A percentile compares a stretch with the other conserved stretches of the same genome.
Evolutionary conservation across 257 asterid species (phyloP).

Genomic region (Salvia miltiorrhiza): DNA sequence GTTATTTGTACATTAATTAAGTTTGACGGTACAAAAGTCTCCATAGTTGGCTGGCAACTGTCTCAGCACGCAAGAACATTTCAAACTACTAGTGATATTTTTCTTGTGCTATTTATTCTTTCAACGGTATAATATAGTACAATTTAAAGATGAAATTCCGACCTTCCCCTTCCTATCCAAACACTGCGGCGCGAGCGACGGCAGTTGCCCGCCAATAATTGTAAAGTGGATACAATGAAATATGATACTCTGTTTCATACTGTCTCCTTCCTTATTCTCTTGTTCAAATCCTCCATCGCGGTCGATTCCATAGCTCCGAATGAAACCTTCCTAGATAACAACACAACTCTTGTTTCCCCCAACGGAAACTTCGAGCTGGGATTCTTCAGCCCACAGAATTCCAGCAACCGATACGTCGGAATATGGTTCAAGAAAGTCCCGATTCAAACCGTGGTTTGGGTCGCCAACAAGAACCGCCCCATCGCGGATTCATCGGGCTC

Average conservation of each 20-base stretch:
- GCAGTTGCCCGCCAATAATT: neutral
- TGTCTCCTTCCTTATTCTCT: neutral
- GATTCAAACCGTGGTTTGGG: conserved; percentile 63
- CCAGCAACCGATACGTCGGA: conserved; percentile 49
- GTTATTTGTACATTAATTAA: too few species aligned
- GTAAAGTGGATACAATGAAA: conserved; percentile 5
- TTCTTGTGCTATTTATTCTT: neutral
- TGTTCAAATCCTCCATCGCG: neutral
- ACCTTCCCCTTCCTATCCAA: neutral
- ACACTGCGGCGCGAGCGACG: neutral
- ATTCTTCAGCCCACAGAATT: conserved; percentile 42
- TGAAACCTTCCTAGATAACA: conserved; percentile 20
- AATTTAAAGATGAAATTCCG: neutral
- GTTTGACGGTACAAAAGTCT: neutral
- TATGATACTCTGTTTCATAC: neutral
- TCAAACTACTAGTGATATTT: neutral
- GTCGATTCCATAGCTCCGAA: conserved; percentile 9
- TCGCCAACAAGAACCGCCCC: conserved; percentile 65
- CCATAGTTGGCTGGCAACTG: neutral
- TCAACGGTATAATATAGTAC: neutral
- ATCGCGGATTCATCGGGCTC: conserved; percentile 46
- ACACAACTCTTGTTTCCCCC: conserved; percentile 20
- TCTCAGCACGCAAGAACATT: neutral
- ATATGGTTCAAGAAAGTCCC: conserved; percentile 56
- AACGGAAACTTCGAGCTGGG: conserved; percentile 51